Evolutionary conservation across 2,329 filamentous ascomycete genomes (phyloP).

Genomic region (Exophiala lecanii-corni): DNA sequence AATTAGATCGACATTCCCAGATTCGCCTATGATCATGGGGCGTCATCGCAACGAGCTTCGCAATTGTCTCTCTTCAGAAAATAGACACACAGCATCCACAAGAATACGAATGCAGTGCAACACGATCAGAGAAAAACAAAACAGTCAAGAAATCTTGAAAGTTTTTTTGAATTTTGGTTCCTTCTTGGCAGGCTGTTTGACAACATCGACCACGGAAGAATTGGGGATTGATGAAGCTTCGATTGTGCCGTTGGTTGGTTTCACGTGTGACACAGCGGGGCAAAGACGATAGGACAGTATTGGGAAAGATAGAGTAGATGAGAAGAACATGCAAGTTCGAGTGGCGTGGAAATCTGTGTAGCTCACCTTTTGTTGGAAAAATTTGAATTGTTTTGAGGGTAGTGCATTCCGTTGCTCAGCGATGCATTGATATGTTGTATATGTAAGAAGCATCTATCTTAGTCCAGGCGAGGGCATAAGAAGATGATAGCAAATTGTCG

Average conservation of each 20-base stretch:
- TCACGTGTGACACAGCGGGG: not conserved
- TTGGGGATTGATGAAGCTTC: conserved; percentile 26
- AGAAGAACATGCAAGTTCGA: not conserved
- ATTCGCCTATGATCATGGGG: too few relatives aligned
- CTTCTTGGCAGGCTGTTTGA: conserved; percentile 45
- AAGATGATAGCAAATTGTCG: too few relatives aligned
- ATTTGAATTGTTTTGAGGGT: too few relatives aligned
- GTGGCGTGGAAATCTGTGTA: not conserved
- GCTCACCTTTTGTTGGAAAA: too few relatives aligned
- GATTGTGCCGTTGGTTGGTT: conserved; percentile 22
- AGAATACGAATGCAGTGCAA: conserved; percentile 3
- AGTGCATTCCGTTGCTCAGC: too few relatives aligned
- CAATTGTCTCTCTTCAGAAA: conserved; percentile 18
- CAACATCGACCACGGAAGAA: conserved; percentile 23
- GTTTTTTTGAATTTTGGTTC: conserved; percentile 41
- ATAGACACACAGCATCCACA: conserved; percentile 3
- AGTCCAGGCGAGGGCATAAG: too few relatives aligned
- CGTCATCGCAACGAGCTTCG: too few relatives aligned
- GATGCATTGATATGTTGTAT: too few relatives aligned
- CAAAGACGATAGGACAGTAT: not conserved
- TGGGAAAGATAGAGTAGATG: not conserved
- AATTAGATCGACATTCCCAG: too few relatives aligned
- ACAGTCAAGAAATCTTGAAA: conserved; percentile 2
- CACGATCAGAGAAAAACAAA: conserved; percentile 8
- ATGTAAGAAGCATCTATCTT: too few relatives aligned